Conservation (phyloP, 306 rosid genomes). For the Erythrophleum fordii region DNA sequence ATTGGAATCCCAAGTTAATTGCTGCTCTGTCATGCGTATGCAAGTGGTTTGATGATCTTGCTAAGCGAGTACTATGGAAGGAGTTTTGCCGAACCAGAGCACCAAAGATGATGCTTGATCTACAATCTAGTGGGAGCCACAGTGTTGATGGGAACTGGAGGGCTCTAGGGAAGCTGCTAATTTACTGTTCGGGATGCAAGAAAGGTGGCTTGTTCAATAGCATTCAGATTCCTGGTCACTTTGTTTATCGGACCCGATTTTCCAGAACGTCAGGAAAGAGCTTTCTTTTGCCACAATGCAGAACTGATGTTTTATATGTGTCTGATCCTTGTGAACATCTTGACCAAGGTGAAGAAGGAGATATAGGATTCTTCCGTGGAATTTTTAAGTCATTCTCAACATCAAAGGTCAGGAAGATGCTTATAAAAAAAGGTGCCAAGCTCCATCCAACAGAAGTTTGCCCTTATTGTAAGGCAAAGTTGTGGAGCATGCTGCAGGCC, state of each 20-base stretch:
- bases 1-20: constrained; percentile 93
- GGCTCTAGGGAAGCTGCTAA: constrained; percentile 89
- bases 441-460: constrained; percentile 95
- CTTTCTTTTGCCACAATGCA: constrained; percentile 90
- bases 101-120: constrained; percentile 96
- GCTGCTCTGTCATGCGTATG: constrained; percentile 83
- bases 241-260: constrained; percentile 80
- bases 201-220: constrained; percentile 81
- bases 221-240: constrained; percentile 85
- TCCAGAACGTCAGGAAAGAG: constrained; percentile 97
- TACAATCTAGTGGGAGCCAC: constrained; percentile 91
- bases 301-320: constrained; percentile 88
- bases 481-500: constrained; percentile 98
- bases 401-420: constrained; percentile 85
- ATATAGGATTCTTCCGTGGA: constrained; percentile 92
- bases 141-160: constrained; percentile 96
- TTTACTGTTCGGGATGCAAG: constrained; percentile 88
- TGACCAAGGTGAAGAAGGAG: constrained; percentile 95
- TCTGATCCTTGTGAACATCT: constrained; percentile 99
- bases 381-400: constrained; percentile 86
- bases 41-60: constrained; percentile 99
- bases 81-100: constrained; percentile 92
- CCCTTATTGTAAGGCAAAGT: constrained; percentile 93
- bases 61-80: constrained; percentile 94
- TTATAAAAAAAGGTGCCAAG: constrained; percentile 71